A percentile compares a stretch with the other conserved stretches of the same genome.
These are phyloP conservation scores for Strobilomyces dryophilus DNA, from an alignment of 768 basidiomycete species.

Conservation along the genomic window DNA sequence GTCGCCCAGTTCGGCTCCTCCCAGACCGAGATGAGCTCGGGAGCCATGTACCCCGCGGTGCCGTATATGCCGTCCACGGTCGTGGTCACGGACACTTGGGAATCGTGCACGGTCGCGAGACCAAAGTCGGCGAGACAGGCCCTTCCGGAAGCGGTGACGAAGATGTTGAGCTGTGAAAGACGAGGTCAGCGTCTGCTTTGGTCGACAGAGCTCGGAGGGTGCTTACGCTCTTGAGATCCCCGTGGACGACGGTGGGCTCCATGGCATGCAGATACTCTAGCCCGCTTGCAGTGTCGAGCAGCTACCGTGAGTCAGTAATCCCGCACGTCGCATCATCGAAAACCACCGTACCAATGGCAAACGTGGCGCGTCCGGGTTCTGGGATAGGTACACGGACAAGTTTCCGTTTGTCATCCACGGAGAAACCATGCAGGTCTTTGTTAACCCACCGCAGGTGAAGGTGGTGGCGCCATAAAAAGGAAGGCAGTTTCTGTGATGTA, in stretches of 20 bases:
- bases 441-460: slow-evolving; percentile 5
- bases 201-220: not conserved
- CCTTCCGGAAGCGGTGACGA: slow-evolving; percentile 20
- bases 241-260: slow-evolving; percentile 39
- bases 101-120: slow-evolving; percentile 19
- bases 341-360: slow-evolving; percentile 29
- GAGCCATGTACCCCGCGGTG: slow-evolving; percentile 27
- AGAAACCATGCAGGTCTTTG: slow-evolving; percentile 19
- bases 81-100: slow-evolving; percentile 11
- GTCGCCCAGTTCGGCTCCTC: slow-evolving; percentile 8
- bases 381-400: slow-evolving; percentile 27
- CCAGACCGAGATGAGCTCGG: slow-evolving; percentile 19
- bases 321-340: not conserved
- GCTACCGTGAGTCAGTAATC: slow-evolving; percentile 20
- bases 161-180: slow-evolving; percentile 24
- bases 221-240: slow-evolving; percentile 42
- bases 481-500: slow-evolving; percentile 26
- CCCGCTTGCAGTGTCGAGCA: slow-evolving; percentile 36
- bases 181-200: not conserved
- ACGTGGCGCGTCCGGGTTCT: slow-evolving; percentile 25
- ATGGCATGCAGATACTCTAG: slow-evolving; percentile 37
- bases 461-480: slow-evolving; percentile 28
- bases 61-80: slow-evolving; percentile 14
- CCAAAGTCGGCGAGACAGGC: slow-evolving; percentile 35
- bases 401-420: slow-evolving; percentile 30